Percentiles rank a stretch among this genome's conserved stretches.
Evolutionary conservation across 2,329 filamentous ascomycete species (phyloP).

Genomic region (Ophiocordyceps unilateralis): DNA sequence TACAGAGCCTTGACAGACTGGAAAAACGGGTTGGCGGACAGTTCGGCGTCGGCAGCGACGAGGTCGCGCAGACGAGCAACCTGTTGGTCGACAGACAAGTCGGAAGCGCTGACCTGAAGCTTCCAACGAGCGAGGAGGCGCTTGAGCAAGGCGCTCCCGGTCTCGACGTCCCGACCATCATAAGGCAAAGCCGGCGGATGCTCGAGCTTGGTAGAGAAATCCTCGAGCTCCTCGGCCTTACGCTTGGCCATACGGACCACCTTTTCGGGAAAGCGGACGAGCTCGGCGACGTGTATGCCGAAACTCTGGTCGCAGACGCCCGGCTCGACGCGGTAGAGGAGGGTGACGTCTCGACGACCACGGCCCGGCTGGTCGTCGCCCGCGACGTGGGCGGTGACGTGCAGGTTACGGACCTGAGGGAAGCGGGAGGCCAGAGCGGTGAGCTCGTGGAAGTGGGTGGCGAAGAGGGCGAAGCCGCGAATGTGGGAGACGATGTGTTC

Average conservation of each 20-base stretch:
- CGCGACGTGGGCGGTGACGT: slow-evolving; percentile 94
- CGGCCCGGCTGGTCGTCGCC: slow-evolving; percentile 33
- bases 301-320: slow-evolving; percentile 96
- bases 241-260: slow-evolving; percentile 98
- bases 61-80: slow-evolving; percentile 62
- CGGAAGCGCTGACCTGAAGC: slow-evolving; percentile 40
- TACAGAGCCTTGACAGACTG: slow-evolving; percentile 38
- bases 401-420: slow-evolving; percentile 77
- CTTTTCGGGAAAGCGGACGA: slow-evolving; percentile 91
- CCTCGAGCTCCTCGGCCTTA: slow-evolving; percentile 94
- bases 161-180: slow-evolving; percentile 60
- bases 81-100: slow-evolving; percentile 58
- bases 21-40: slow-evolving; percentile 53
- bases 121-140: slow-evolving; percentile 75
- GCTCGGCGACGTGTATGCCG: slow-evolving; percentile 93
- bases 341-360: slow-evolving; percentile 59
- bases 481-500: slow-evolving; percentile 96
- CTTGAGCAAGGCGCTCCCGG: slow-evolving; percentile 75
- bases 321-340: slow-evolving; percentile 91
- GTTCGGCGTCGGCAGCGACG: slow-evolving; percentile 52
- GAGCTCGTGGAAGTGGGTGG: slow-evolving; percentile 95
- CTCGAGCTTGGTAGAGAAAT: slow-evolving; percentile 72
- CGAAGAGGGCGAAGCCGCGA: slow-evolving; percentile 84
- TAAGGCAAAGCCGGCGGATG: slow-evolving; percentile 42
- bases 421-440: slow-evolving; percentile 80